Evolutionary conservation across 495 filamentous ascomycete species (phyloP).

Genomic region (Xylaria scruposa): DNA sequence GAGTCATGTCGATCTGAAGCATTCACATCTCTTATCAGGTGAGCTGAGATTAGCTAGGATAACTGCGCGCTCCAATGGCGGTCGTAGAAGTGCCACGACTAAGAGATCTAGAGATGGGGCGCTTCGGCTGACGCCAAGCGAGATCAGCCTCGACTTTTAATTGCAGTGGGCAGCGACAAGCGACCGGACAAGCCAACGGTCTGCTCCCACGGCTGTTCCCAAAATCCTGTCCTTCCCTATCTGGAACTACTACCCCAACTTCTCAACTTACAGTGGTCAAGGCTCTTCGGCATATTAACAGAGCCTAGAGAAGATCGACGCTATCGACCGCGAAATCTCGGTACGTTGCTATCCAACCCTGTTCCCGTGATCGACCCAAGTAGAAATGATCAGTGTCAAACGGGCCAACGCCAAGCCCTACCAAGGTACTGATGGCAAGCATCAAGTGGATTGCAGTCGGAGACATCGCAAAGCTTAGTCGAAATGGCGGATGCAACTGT

Average conservation of each 20-base stretch:
- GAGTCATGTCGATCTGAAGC: conserved; percentile 16
- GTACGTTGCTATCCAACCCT: conserved; percentile 1
- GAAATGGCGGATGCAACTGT: conserved; percentile 14
- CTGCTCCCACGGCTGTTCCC: neutral
- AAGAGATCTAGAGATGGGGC: conserved; percentile 16
- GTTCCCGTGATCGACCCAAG: conserved; percentile 14
- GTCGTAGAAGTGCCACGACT: neutral
- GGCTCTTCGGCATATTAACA: neutral
- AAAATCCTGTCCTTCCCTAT: conserved; percentile 20
- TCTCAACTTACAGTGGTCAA: conserved; percentile 1
- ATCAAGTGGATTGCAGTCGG: neutral
- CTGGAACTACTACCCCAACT: conserved; percentile 11
- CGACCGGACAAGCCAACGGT: neutral
- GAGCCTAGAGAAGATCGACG: conserved; percentile 22
- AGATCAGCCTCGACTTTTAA: conserved; percentile 20
- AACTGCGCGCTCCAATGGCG: conserved; percentile 7
- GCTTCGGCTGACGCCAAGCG: conserved; percentile 27
- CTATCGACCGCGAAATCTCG: neutral
- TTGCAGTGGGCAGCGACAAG: conserved; percentile 20
- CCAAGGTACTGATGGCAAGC: neutral
- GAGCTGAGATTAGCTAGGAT: conserved; percentile 20
- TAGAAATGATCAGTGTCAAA: conserved; percentile 26
- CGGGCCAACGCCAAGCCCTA: conserved; percentile 14
- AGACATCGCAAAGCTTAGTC: conserved; percentile 17
- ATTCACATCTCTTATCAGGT: conserved; percentile 18